Evolutionary conservation across 2,329 filamentous ascomycete species (phyloP), one percentile per base, ranked within the genome.

Genomic region (Aspergillus fijiensis): DNA sequence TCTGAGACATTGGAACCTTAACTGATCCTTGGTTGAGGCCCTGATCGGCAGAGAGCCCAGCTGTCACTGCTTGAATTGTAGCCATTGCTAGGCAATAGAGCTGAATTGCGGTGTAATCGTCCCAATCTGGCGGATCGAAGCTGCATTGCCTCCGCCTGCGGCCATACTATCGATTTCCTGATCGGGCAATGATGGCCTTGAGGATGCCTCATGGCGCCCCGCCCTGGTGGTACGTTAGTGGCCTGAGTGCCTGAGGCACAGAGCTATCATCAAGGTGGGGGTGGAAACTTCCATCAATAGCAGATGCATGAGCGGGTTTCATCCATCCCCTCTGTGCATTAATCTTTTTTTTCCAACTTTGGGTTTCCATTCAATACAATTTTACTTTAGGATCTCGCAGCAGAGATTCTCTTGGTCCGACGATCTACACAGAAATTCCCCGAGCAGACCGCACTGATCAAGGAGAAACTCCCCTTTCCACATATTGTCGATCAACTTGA

Each of bases 181-280:
- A 49, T 52, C 19, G 52, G 47, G 48, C 21, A 35, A 49, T 33
- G 57, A 49, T 50, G 25, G 47, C 49, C 53, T 45, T 23, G 6
- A 1, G 14, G n/a, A 45, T 45, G 39, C 60, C 60, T 62, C 57
- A 63, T 60, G 59, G 59, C 58, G 59, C 59, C 65, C 63, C 63
- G 61, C 64, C n/a, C 33, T 2, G 33, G 33, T 1, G 33, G 12
- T 2, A 35, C 4, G 3, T 33, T 39, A 16, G 23, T 5, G 35
- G 63, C 62, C 63, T 67, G 51, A 19, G 12, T 54, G 65, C 66
- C 66, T 67, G 51, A 68, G 64, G 66, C 61, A 5, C 19, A 1
- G 7, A 21, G n/a, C 39, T 19, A 42, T 39, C 39, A 25, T 29
- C 14, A 3, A 60, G 54, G 65, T 65, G 66, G 65, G 66, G 65